Conservation (phyloP, 306 rosid genomes). For the Rosa rugosa region DNA sequence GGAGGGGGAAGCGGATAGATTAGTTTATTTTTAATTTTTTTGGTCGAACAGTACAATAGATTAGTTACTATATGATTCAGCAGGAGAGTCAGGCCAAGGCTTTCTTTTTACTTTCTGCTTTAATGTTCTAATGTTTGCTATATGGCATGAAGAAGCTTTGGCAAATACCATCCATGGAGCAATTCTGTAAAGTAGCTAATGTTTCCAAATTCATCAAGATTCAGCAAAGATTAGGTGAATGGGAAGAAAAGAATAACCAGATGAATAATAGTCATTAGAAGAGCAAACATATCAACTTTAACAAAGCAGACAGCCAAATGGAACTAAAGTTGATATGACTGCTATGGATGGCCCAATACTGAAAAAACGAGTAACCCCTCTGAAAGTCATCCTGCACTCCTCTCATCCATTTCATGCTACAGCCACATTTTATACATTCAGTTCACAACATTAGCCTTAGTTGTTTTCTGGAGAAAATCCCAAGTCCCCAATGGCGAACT, state of each 20-base stretch:
- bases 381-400: neutral
- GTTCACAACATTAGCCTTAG: neutral
- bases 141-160: neutral
- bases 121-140: constrained; percentile 1
- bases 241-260: neutral
- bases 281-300: neutral
- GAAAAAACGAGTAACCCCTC: neutral
- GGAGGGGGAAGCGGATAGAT: too few relatives aligned
- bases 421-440: neutral
- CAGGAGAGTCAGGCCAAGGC: too few relatives aligned
- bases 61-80: too few relatives aligned
- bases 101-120: neutral
- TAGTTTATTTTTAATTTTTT: too few relatives aligned
- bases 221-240: neutral
- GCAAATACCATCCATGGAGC: neutral
- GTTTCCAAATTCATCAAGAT: neutral
- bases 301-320: too few relatives aligned
- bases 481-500: neutral
- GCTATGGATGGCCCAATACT: neutral
- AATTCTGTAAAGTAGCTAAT: neutral
- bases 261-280: neutral
- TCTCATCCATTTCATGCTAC: neutral
- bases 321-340: neutral
- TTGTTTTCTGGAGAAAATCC: neutral
- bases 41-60: too few relatives aligned